Evolutionary conservation across 2,329 filamentous ascomycete species (phyloP).

Genomic region (Talaromyces funiculosus): DNA sequence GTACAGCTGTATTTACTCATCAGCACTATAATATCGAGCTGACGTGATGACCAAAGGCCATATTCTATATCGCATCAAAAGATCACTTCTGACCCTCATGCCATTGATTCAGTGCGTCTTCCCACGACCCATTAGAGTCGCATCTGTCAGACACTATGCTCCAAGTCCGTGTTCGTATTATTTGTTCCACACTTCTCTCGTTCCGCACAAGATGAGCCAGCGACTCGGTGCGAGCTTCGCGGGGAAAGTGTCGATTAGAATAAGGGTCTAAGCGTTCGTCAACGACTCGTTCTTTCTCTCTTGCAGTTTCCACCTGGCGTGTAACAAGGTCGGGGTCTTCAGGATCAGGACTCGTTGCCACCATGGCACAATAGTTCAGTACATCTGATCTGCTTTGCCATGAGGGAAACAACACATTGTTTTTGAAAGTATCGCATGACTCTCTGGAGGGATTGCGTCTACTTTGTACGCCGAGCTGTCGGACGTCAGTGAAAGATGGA

Average conservation of each 20-base stretch:
- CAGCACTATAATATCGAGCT: background rate
- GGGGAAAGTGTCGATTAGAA: slow-evolving; percentile 69
- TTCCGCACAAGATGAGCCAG: slow-evolving; percentile 64
- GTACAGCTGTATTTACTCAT: slow-evolving; percentile 6
- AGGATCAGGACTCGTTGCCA: slow-evolving; percentile 81
- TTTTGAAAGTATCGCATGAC: slow-evolving; percentile 67
- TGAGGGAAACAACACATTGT: slow-evolving; percentile 74
- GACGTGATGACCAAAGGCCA: background rate
- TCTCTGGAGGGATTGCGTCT: slow-evolving; percentile 53
- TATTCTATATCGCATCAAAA: background rate
- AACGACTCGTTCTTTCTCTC: slow-evolving; percentile 66
- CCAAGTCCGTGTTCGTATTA: slow-evolving; percentile 76
- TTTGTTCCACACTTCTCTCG: slow-evolving; percentile 72
- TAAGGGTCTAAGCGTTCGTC: slow-evolving; percentile 92
- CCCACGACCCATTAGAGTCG: slow-evolving; percentile 54
- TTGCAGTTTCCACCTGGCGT: slow-evolving; percentile 64
- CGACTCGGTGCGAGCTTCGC: slow-evolving; percentile 71
- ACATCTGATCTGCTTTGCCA: slow-evolving; percentile 83
- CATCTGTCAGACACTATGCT: slow-evolving; percentile 70
- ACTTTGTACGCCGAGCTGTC: slow-evolving; percentile 47
- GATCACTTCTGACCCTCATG: slow-evolving; percentile 24
- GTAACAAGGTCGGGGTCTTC: slow-evolving; percentile 72
- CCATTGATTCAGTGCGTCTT: slow-evolving; percentile 62
- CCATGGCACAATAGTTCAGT: slow-evolving; percentile 79
- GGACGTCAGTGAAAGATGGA: slow-evolving; percentile 65